A percentile compares a stretch with the other conserved stretches of the same genome.
phyloP scores from a whole-genome alignment of 805 yeast genomes.

The Metschnikowia colocasiae region DNA sequence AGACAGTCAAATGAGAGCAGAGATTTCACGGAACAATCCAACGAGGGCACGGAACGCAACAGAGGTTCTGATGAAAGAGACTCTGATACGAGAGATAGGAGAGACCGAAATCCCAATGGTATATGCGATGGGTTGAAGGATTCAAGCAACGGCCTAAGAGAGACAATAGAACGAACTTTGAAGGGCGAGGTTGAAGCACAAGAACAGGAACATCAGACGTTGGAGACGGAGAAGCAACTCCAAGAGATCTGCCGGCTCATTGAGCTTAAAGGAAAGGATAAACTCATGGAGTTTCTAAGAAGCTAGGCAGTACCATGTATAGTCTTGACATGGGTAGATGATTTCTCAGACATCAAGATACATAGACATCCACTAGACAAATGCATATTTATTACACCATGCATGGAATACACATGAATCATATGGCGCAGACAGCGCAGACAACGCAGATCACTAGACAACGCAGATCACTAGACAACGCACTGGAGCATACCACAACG shows the following conservation, averaged over 20 bases:
- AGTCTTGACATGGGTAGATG: too few species aligned
- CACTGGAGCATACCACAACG: too few species aligned
- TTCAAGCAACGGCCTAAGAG: neutral
- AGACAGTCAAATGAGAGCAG: neutral
- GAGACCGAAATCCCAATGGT: neutral
- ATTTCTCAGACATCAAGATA: too few species aligned
- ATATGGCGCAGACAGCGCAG: too few species aligned
- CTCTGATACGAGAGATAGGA: neutral
- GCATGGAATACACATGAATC: too few species aligned
- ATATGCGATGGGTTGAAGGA: neutral
- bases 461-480: too few species aligned
- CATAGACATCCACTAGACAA: neutral
- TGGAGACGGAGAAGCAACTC: neutral
- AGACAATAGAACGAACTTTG: neutral
- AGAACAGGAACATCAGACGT: neutral
- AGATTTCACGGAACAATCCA: too few species aligned
- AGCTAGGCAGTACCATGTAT: too few species aligned
- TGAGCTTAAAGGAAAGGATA: slow-evolving; percentile 65
- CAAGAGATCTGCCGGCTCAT: slow-evolving; percentile 54
- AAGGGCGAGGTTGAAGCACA: neutral
- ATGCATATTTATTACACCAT: neutral
- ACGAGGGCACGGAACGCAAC: too few species aligned
- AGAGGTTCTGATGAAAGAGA: neutral
- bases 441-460: too few species aligned
- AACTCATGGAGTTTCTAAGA: slow-evolving; percentile 53